Evolutionary conservation across 2,329 filamentous ascomycete genomes (phyloP).

Genomic region (Botrytis medusae): DNA sequence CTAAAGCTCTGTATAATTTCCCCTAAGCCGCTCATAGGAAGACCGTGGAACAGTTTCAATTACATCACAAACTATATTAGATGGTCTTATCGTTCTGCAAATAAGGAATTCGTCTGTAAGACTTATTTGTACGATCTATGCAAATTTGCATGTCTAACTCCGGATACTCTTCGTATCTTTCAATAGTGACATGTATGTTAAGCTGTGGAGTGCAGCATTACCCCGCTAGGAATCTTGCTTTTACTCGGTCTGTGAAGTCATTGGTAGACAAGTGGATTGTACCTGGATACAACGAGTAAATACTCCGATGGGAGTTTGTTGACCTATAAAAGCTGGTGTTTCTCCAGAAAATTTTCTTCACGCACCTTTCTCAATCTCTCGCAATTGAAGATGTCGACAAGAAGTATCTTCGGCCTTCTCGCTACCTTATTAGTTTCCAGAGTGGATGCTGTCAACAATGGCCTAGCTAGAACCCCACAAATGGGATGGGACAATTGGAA

Average conservation of each 20-base stretch:
- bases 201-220: constrained; percentile 1
- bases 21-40: too few species aligned
- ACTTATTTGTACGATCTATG: not conserved
- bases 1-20: not conserved
- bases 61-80: not conserved
- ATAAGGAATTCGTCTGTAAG: not conserved
- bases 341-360: not conserved
- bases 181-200: not conserved
- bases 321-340: not conserved
- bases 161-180: constrained; percentile 5
- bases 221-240: constrained; percentile 14
- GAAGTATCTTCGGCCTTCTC: constrained; percentile 16
- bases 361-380: not conserved
- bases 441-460: constrained; percentile 42
- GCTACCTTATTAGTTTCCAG: constrained; percentile 25
- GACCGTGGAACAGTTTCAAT: too few species aligned
- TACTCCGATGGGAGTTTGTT: not conserved
- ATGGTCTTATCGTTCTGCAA: not conserved
- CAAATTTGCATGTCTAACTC: not conserved
- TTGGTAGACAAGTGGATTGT: not conserved
- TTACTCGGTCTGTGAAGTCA: constrained; percentile 12
- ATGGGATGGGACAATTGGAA: constrained; percentile 52
- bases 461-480: constrained; percentile 44
- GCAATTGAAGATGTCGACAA: constrained; percentile 12
- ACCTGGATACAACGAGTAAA: not conserved